Percentiles rank a stretch among this genome's conserved stretches.
Conservation (phyloP, 1,284 basidiomycete species). For the Polyporus tsugae region DNA sequence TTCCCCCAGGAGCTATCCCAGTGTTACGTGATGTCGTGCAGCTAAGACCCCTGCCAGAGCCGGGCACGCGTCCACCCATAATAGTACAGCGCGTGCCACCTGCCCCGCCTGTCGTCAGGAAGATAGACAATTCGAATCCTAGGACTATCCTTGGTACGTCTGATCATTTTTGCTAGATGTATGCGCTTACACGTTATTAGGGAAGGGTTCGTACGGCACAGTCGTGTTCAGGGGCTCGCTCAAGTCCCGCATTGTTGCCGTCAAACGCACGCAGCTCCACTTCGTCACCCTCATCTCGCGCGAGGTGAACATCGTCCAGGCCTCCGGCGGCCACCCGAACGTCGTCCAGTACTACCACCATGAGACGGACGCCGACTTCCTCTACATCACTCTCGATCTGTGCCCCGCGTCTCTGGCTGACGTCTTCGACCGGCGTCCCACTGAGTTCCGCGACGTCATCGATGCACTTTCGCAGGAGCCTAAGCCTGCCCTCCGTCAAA, state of each 20-base stretch:
- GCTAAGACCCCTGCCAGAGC: conserved; percentile 41
- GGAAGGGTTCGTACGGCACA: conserved; percentile 96
- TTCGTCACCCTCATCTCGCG: conserved; percentile 95
- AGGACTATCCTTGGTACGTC: conserved; percentile 71
- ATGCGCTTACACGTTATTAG: conserved; percentile 48
- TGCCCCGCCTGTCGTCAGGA: conserved; percentile 48
- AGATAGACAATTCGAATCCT: conserved; percentile 68
- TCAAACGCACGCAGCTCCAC: conserved; percentile 94
- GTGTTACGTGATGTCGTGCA: no score
- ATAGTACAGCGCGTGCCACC: conserved; percentile 39
- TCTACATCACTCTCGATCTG: conserved; percentile 97
- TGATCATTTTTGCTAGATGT: not conserved
- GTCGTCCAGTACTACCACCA: conserved; percentile 99
- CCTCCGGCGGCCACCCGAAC: conserved; percentile 97
- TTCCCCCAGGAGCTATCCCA: no score
- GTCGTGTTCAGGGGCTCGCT: conserved; percentile 94
- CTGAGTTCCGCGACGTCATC: conserved; percentile 74
- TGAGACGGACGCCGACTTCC: conserved; percentile 91
- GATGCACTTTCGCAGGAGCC: conserved; percentile 71
- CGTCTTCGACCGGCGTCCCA: conserved; percentile 86
- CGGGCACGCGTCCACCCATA: conserved; percentile 29
- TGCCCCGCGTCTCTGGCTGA: conserved; percentile 96
- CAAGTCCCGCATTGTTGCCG: conserved; percentile 95
- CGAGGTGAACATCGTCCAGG: conserved; percentile 94
- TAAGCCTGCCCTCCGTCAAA: conserved; percentile 88